Evolutionary conservation across 768 basidiomycete species (phyloP), one percentile per base, ranked within the genome.

Genomic region (Boletus vermiculosoides): DNA sequence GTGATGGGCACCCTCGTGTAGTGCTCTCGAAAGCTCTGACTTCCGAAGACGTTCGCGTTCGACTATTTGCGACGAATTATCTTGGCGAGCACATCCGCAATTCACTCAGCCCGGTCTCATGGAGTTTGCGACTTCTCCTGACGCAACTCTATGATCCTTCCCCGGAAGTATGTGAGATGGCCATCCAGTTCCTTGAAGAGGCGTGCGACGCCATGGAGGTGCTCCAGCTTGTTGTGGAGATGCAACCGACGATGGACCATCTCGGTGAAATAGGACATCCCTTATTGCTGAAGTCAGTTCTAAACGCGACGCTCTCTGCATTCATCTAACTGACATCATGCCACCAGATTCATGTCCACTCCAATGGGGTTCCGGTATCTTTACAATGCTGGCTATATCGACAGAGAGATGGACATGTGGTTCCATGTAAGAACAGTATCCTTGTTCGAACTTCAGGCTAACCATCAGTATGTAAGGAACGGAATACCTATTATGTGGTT

Each of bases 71-170:
- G 0, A 98, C 96, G 1, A 83, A 83, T 59, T 90, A 94, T 68
- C 81, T 98, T 8, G 93, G 93, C 25, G 77, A 84, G 37, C 78
- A 97, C 40, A 88, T 98, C 58, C 86, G 85, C 33, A 79, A 77
- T 60, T 82, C 82, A 49, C 57, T 67, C 8, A 83, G 74, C 36
- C 84, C 90, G 0, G 87, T 89, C 63, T 82, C 88, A 1, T 99
- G 96, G 97, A 92, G 87, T 15, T 77, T 98, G 42, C 85, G 91
- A 8, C 82, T 98, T 11, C 85, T 99, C 34, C 80, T 98, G 20
- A 98, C 96, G 0, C 97, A 99, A 71, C 77, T 98, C 12, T 99
- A 98, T 70, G 97, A 99, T 66, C 91, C 94, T 7, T 83, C 88
- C 0, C 78, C 87, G 20, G 92, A 95, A 69, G 94, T 99, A 2